Evolutionary conservation across 2,329 filamentous ascomycete genomes (phyloP).

Genomic region (Akanthomyces lecanii): DNA sequence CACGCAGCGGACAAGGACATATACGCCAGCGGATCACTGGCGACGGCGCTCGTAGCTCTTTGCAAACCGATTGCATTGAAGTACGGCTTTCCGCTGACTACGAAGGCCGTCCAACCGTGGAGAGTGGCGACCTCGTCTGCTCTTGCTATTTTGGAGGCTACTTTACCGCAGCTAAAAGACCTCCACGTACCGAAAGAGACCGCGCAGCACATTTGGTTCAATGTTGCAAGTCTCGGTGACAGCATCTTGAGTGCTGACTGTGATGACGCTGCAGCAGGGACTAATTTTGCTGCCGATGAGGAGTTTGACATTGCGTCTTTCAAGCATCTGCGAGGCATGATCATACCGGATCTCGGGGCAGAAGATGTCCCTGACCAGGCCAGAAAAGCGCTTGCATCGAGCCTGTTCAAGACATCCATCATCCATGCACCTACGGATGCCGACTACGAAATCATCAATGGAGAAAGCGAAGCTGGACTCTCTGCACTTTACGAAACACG

Average conservation of each 20-base stretch:
- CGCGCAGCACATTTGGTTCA: slow-evolving; percentile 63
- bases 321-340: slow-evolving; percentile 60
- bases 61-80: slow-evolving; percentile 70
- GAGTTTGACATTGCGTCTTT: slow-evolving; percentile 78
- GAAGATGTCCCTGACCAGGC: slow-evolving; percentile 60
- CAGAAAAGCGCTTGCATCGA: slow-evolving; percentile 65
- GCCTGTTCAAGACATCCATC: slow-evolving; percentile 76
- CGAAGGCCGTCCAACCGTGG: slow-evolving; percentile 72
- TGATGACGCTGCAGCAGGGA: slow-evolving; percentile 38
- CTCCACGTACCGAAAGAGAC: slow-evolving; percentile 42
- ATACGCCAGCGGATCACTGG: slow-evolving; percentile 64
- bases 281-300: slow-evolving; percentile 64
- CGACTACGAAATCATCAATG: slow-evolving; percentile 53
- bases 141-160: slow-evolving; percentile 62
- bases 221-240: slow-evolving; percentile 59
- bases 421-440: slow-evolving; percentile 61
- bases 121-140: slow-evolving; percentile 69
- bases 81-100: slow-evolving; percentile 70
- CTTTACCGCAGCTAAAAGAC: slow-evolving; percentile 56
- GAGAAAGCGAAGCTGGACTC: slow-evolving; percentile 48
- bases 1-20: slow-evolving; percentile 63
- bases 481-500: slow-evolving; percentile 57
- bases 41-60: slow-evolving; percentile 62
- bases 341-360: slow-evolving; percentile 70
- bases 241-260: slow-evolving; percentile 67